phyloP scores from a whole-genome alignment of 768 basidiomycete genomes.

The Tylopilus felleus region DNA sequence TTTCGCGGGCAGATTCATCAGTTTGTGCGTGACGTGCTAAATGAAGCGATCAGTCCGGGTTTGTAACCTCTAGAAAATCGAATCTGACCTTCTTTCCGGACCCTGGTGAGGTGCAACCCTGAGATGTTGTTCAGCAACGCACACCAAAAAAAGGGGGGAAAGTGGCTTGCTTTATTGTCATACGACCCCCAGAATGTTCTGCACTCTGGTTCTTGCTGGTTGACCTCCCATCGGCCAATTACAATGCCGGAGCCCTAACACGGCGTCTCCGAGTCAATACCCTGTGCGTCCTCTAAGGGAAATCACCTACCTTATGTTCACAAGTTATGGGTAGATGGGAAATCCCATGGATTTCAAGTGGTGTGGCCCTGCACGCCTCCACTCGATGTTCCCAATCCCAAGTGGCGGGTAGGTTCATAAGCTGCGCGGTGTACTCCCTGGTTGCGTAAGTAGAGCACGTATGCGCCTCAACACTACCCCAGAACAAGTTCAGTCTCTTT shows the following conservation, averaged over 20 bases:
- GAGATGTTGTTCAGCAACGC: background rate
- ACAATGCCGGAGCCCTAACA: constrained; percentile 19
- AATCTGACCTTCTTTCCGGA: constrained; percentile 20
- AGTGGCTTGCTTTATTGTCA: constrained; percentile 22
- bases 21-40: constrained; percentile 27
- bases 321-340: constrained; percentile 18
- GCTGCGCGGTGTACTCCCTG: constrained; percentile 28
- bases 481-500: constrained; percentile 20
- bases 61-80: background rate
- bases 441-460: constrained; percentile 28
- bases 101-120: constrained; percentile 26
- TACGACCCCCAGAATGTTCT: constrained; percentile 23
- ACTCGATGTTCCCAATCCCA: constrained; percentile 12
- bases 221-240: constrained; percentile 27
- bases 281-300: too few relatives aligned
- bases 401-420: constrained; percentile 32
- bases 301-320: constrained; percentile 18
- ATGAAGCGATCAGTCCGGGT: background rate
- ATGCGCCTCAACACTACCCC: constrained; percentile 16
- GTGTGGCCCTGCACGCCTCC: constrained; percentile 21
- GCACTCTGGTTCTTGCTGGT: constrained; percentile 27
- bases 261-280: background rate
- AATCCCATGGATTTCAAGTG: constrained; percentile 22
- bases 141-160: too few relatives aligned
- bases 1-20: constrained; percentile 24